Evolutionary conservation across 2,329 filamentous ascomycete species (phyloP).

Genomic region (Clonostachys rosea): DNA sequence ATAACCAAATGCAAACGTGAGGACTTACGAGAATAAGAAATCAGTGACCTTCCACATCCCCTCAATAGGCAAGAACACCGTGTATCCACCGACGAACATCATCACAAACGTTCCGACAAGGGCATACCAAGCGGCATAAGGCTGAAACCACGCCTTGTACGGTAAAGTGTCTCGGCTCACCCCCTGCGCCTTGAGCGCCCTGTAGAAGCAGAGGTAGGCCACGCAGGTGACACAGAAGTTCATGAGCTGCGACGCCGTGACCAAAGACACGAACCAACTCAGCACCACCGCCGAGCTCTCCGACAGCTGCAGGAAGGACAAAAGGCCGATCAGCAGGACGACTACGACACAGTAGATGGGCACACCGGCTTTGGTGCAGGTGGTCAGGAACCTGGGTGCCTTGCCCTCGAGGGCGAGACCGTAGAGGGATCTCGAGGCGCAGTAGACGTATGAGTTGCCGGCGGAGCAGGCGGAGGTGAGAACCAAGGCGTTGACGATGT

Average conservation of each 20-base stretch:
- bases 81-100: conserved; percentile 71
- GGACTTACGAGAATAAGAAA: conserved; percentile 65
- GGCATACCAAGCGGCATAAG: conserved; percentile 66
- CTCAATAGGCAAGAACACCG: conserved; percentile 61
- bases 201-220: conserved; percentile 69
- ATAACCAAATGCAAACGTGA: too few relatives aligned
- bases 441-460: conserved; percentile 62
- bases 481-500: conserved; percentile 71
- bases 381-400: conserved; percentile 54
- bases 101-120: conserved; percentile 62
- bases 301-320: conserved; percentile 72
- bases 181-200: conserved; percentile 65
- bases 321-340: conserved; percentile 62
- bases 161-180: conserved; percentile 64
- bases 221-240: conserved; percentile 67
- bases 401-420: conserved; percentile 66
- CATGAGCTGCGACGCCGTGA: conserved; percentile 72
- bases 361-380: conserved; percentile 60
- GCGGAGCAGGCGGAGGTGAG: conserved; percentile 63
- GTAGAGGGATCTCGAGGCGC: conserved; percentile 63
- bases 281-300: conserved; percentile 62
- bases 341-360: conserved; percentile 68
- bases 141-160: conserved; percentile 65
- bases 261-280: conserved; percentile 63
- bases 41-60: conserved; percentile 62